Base-by-base conservation (phyloP, 805 yeast species). In the Suhomyces canberraensis region DNA sequence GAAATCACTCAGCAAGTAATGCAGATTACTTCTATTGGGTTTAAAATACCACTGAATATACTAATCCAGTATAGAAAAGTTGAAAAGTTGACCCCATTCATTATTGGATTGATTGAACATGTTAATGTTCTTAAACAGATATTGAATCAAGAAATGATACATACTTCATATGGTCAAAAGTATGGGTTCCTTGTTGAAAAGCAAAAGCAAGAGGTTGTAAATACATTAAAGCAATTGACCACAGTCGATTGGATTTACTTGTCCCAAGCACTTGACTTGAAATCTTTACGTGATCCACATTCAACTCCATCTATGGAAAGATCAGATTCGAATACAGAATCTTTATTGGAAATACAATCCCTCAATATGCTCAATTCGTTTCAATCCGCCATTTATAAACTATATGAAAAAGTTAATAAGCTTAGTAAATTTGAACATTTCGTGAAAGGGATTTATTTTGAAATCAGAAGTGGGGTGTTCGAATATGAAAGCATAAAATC, bases 31-130 rank as follows among this genome's bases (percentile, higher is more conserved):
- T 58, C 68, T 42, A 54, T 79, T 42, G 79, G 76, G 0, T 76
- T 69, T 48, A 74, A 71, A 7, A 58, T 87, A 0, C 91, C 95
- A 0, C 73, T 73, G 17, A 48, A 66, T 4, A 41, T 84, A 2
- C 43, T 63, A 11, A 49, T 72, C 2, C 68, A 64, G 18, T 67
- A 86, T 1, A 67, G 76, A 29, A 71, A 67, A 20, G 64, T 80
- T 2, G 66, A 74, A 37, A 60, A 67, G 20, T 49, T 83, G 0
- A 72, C 78, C 34, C 87, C 90, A 0, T 70, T 71, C 43, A 81
- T 84, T 0, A 59, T 71, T 3, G 62, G 71, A 8, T 42, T 87
- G 6, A 53, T 59, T 4, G 90, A 84, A 39, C 69, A 77, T 6
- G 35, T 82, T 3, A 52, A 54, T 6, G 58, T 69, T 1, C 61